These are phyloP conservation scores for Trichosporon faecale DNA, from an alignment of 1,284 basidiomycete species.

Conservation along the genomic window DNA sequence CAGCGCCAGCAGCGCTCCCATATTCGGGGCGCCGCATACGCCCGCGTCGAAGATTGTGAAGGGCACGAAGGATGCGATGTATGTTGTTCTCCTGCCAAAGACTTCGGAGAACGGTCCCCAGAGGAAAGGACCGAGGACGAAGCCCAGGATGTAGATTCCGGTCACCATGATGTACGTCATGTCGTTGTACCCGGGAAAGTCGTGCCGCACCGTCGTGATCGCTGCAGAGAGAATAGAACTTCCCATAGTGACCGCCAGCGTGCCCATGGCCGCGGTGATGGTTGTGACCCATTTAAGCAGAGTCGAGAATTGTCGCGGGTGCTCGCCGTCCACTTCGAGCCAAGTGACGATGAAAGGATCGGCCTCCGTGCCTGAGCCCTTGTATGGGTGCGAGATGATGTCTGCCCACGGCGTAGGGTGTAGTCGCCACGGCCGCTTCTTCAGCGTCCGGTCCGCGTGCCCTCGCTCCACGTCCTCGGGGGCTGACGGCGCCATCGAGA, in stretches of 20 bases:
- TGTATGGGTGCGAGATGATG: conserved; percentile 1
- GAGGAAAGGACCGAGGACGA: conserved; percentile 21
- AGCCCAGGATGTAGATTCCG: conserved; percentile 16
- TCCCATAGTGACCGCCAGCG: conserved; percentile 29
- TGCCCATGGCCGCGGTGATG: conserved; percentile 25
- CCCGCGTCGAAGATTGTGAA: conserved; percentile 53
- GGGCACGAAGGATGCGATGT: conserved; percentile 47
- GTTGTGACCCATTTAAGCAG: conserved; percentile 38
- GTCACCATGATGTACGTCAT: conserved; percentile 32
- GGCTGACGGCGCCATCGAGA: not conserved
- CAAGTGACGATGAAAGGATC: conserved; percentile 48
- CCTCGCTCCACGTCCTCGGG: not conserved
- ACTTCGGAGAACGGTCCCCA: conserved; percentile 38
- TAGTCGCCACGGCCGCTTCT: not conserved
- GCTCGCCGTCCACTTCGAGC: conserved; percentile 33
- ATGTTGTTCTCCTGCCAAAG: conserved; percentile 43
- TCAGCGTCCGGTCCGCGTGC: not conserved
- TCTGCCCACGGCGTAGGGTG: not conserved
- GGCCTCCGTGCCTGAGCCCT: conserved; percentile 40
- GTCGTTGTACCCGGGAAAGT: conserved; percentile 30
- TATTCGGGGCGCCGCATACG: conserved; percentile 47
- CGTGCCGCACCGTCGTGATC: conserved; percentile 24
- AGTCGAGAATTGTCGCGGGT: conserved; percentile 29
- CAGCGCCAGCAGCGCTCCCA: conserved; percentile 51
- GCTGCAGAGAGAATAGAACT: conserved; percentile 34